phyloP scores from a whole-genome alignment of 73 alveolate genomes.

The Paramecium sexaurelia region DNA sequence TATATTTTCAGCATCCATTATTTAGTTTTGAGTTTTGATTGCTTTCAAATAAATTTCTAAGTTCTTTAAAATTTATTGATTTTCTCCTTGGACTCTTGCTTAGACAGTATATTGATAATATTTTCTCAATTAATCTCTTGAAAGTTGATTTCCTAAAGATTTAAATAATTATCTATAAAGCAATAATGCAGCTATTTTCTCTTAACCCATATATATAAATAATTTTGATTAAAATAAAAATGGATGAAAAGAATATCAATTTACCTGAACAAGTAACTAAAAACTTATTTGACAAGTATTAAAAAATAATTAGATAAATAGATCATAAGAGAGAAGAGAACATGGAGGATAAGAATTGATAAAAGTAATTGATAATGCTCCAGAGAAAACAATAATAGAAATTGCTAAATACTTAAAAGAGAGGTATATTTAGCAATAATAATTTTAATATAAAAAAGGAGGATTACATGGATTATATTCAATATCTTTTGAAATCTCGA shows the following conservation, averaged over 20 bases:
- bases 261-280: not conserved
- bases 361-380: not conserved
- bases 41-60: conserved; percentile 35
- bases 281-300: not conserved
- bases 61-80: not conserved
- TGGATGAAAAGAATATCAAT: not conserved
- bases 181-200: not conserved
- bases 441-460: conserved; percentile 24
- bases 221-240: not conserved
- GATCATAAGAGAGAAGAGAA: conserved; percentile 29
- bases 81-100: not conserved
- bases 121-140: conserved; percentile 32
- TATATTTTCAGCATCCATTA: conserved; percentile 14
- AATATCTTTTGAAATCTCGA: not conserved
- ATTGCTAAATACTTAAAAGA: conserved; percentile 6
- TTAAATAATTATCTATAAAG: conserved; percentile 24
- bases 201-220: not conserved
- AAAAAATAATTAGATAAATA: not conserved
- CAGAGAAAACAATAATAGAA: not conserved
- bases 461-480: conserved; percentile 45
- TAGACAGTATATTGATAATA: not conserved
- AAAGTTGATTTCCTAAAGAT: not conserved
- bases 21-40: not conserved
- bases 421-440: not conserved
- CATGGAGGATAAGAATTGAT: not conserved